Conservation (phyloP, 129 eudicot genomes). For the Gnaphalium uliginosum region DNA sequence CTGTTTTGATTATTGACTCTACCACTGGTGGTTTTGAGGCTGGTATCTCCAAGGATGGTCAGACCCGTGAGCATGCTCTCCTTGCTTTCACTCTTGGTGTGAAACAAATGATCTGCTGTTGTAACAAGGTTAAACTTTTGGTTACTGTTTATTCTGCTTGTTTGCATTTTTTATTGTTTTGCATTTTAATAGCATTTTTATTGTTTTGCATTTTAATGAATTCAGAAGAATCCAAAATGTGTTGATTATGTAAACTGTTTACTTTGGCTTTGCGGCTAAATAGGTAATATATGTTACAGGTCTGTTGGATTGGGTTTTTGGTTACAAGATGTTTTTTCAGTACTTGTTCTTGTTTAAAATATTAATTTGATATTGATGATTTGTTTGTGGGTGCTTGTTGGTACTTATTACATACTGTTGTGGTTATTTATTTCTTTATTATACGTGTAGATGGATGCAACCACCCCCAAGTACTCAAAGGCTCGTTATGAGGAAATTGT, state of each 20-base stretch:
- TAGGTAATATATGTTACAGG: background rate
- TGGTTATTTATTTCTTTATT: background rate
- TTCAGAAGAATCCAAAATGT: background rate
- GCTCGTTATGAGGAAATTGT: conserved; percentile 35
- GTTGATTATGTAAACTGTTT: background rate
- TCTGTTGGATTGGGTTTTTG: background rate
- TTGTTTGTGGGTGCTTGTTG: background rate
- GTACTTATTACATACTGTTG: background rate
- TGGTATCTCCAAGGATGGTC: conserved; percentile 35
- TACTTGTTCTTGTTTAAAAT: background rate
- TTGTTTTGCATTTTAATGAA: background rate
- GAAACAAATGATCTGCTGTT: conserved; percentile 33
- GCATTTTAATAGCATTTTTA: background rate
- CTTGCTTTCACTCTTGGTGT: conserved; percentile 38
- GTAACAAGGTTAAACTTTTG: conserved; percentile 20
- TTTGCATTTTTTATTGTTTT: background rate
- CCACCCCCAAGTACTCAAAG: conserved; percentile 32
- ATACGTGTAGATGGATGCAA: conserved; percentile 31
- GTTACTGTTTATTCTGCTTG: background rate
- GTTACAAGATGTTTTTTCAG: no score
- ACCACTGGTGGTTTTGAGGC: conserved; percentile 38
- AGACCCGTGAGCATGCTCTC: conserved; percentile 32
- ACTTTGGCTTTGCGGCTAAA: background rate
- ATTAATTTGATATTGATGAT: background rate
- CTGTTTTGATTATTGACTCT: conserved; percentile 27